Conservation (phyloP, 2,329 filamentous ascomycete species). For the Trichoderma guizhouense region DNA sequence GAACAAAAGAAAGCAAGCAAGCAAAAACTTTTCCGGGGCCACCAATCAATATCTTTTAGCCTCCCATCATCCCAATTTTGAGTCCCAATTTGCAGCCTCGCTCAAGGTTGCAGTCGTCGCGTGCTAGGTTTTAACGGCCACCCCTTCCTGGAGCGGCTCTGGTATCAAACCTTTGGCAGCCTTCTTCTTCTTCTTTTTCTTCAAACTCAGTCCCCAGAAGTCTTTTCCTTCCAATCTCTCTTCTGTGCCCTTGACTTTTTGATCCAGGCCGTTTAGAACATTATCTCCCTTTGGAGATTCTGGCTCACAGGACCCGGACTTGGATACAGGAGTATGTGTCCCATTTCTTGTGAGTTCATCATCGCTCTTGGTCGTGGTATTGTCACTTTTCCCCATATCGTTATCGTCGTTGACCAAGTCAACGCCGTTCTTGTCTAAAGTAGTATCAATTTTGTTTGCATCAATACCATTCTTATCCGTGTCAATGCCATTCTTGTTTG, state of each 20-base stretch:
- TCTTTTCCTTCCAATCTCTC: neutral
- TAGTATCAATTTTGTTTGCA: neutral
- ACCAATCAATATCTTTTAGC: neutral
- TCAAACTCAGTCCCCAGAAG: neutral
- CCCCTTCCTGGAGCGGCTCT: neutral
- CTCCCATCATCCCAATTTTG: neutral
- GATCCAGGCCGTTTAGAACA: neutral
- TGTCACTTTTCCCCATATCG: neutral
- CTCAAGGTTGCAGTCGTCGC: neutral
- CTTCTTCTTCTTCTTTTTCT: constrained; percentile 7
- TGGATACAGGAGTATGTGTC: neutral
- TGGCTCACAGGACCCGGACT: neutral
- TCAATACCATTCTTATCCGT: neutral
- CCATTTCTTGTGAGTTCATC: neutral
- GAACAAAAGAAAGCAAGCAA: neutral
- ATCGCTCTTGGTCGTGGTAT: neutral
- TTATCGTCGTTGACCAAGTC: neutral
- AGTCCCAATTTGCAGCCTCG: neutral
- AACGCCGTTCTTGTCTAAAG: neutral
- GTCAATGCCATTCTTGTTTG: neutral
- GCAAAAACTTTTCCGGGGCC: neutral
- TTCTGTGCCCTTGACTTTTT: neutral
- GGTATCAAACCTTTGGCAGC: neutral
- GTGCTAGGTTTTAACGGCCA: neutral
- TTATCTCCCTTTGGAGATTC: neutral